Percentiles rank a stretch among this genome's conserved stretches.
Conservation (phyloP, 805 yeast species). For the Metschnikowia kofuensis region DNA sequence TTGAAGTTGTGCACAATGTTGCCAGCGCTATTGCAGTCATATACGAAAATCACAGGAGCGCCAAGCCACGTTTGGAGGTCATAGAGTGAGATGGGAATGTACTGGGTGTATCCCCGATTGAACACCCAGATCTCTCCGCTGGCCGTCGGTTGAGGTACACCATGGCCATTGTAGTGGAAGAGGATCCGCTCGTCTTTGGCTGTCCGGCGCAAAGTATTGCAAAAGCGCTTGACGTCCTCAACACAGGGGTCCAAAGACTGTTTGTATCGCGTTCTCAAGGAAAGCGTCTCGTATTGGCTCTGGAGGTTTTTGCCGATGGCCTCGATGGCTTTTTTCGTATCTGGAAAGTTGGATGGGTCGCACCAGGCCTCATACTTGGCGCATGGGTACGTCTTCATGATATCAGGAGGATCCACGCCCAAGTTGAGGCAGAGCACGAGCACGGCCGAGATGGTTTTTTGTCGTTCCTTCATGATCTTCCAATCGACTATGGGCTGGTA, state of each 20-base stretch:
- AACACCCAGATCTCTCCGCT: slow-evolving; percentile 98
- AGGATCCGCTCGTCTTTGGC: slow-evolving; percentile 92
- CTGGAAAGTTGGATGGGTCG: slow-evolving; percentile 78
- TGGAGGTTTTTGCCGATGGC: slow-evolving; percentile 87
- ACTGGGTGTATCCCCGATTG: slow-evolving; percentile 94
- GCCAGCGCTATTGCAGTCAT: slow-evolving; percentile 94
- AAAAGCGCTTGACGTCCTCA: slow-evolving; percentile 89
- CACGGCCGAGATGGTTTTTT: slow-evolving; percentile 91
- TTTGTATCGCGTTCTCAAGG: slow-evolving; percentile 84
- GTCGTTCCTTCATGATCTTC: slow-evolving; percentile 87
- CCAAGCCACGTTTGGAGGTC: slow-evolving; percentile 97
- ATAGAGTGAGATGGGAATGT: slow-evolving; percentile 92
- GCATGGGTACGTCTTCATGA: slow-evolving; percentile 87
- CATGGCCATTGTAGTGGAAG: slow-evolving; percentile 97
- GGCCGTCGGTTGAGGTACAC: slow-evolving; percentile 95
- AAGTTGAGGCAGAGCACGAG: slow-evolving; percentile 84
- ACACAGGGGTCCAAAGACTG: slow-evolving; percentile 92
- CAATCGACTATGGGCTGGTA: slow-evolving; percentile 81
- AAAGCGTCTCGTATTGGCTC: slow-evolving; percentile 82
- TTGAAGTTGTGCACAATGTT: slow-evolving; percentile 87
- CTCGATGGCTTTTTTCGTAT: slow-evolving; percentile 87
- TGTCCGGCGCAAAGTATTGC: slow-evolving; percentile 81
- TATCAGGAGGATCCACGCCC: slow-evolving; percentile 97
- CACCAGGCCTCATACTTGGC: slow-evolving; percentile 92
- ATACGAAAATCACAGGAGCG: slow-evolving; percentile 93